phyloP scores from a whole-genome alignment of 768 basidiomycete genomes.

The Leccinum subgranulosum region DNA sequence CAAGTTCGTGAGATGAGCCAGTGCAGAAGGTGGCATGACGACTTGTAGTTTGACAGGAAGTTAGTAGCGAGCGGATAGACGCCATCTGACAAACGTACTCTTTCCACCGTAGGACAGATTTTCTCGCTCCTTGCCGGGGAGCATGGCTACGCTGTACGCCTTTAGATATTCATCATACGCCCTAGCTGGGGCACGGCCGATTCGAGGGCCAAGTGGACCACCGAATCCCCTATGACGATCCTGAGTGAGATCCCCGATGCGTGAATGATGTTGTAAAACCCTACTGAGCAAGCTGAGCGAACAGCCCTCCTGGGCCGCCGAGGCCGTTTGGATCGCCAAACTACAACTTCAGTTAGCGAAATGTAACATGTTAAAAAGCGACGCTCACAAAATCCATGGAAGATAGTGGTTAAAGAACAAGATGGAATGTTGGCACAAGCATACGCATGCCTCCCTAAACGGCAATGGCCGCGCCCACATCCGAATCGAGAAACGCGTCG shows the following conservation, averaged over 20 bases:
- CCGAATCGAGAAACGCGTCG: slow-evolving; percentile 23
- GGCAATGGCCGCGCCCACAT: slow-evolving; percentile 26
- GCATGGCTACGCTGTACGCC: slow-evolving; percentile 94
- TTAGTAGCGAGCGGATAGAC: slow-evolving; percentile 8
- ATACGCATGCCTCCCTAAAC: slow-evolving; percentile 29
- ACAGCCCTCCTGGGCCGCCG: slow-evolving; percentile 53
- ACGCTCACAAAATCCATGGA: slow-evolving; percentile 40
- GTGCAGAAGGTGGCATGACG: slow-evolving; percentile 94
- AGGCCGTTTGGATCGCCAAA: slow-evolving; percentile 35
- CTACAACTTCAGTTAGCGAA: slow-evolving; percentile 25
- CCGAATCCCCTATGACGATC: slow-evolving; percentile 47
- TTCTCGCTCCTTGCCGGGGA: slow-evolving; percentile 79
- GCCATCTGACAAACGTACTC: slow-evolving; percentile 56
- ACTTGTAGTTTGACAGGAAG: slow-evolving; percentile 45
- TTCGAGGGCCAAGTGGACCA: slow-evolving; percentile 43
- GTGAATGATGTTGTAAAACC: slow-evolving; percentile 9
- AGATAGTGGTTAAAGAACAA: slow-evolving; percentile 23
- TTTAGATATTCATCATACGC: slow-evolving; percentile 91
- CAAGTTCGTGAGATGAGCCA: slow-evolving; percentile 81
- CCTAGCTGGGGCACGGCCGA: slow-evolving; percentile 55
- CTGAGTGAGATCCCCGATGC: slow-evolving; percentile 14
- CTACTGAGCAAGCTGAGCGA: slow-evolving; percentile 67
- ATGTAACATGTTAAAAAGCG: not conserved
- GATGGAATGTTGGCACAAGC: slow-evolving; percentile 7
- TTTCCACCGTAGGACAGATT: slow-evolving; percentile 98